These are phyloP conservation scores for Cucurbita moschata DNA, from an alignment of 306 rosid species.

Conservation along the genomic window DNA sequence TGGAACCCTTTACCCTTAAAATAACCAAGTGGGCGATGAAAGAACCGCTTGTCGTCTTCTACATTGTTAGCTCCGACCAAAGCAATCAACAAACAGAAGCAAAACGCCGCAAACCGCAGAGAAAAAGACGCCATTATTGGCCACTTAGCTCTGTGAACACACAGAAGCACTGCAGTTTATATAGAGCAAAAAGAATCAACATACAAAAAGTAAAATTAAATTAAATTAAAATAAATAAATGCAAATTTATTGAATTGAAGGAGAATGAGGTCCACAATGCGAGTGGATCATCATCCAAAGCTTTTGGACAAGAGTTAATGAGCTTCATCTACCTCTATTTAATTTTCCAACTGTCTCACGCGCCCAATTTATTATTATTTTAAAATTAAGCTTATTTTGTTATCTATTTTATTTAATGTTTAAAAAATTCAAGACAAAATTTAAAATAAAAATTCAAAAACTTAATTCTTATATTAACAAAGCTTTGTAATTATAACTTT, in stretches of 20 bases:
- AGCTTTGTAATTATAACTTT: too few relatives aligned
- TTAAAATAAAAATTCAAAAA: too few relatives aligned
- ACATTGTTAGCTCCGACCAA: constrained; percentile 23
- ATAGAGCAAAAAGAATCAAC: background rate
- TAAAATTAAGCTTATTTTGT: too few relatives aligned
- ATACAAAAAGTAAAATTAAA: background rate
- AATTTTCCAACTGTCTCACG: constrained; percentile 24
- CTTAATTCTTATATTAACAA: too few relatives aligned
- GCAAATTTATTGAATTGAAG: background rate
- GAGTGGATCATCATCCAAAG: background rate
- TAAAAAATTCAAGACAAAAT: too few relatives aligned
- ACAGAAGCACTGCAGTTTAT: background rate
- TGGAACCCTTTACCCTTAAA: constrained; percentile 1
- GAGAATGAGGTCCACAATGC: background rate
- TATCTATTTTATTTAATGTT: too few relatives aligned
- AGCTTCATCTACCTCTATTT: constrained; percentile 29
- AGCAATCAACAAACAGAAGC: constrained; percentile 11
- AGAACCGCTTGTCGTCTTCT: constrained; percentile 6
- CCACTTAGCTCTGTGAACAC: background rate
- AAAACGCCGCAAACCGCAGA: constrained; percentile 1
- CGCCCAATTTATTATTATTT: background rate
- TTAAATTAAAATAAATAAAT: background rate
- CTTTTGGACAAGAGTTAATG: constrained; percentile 22
- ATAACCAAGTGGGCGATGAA: constrained; percentile 10
- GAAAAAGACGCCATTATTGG: constrained; percentile 21